Conservation (phyloP, 306 rosid genomes). For the Lathyrus oleraceus region DNA sequence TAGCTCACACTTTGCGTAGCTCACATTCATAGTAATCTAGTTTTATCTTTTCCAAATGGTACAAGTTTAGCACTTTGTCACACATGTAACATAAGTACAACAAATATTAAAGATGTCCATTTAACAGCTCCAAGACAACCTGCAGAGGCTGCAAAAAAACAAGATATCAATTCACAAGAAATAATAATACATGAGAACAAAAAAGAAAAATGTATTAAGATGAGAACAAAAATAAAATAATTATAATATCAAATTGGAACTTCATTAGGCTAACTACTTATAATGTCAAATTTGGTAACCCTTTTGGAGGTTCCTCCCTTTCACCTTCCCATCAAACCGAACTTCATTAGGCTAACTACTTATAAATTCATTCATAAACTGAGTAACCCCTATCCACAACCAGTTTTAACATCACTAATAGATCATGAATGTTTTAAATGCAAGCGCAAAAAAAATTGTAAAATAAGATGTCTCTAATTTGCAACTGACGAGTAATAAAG, state of each 20-base stretch:
- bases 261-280: no score
- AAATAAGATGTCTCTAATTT: neutral
- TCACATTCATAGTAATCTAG: conserved; percentile 52
- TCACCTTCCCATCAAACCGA: conserved; percentile 13
- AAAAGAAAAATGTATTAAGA: neutral
- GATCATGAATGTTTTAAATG: conserved; percentile 1
- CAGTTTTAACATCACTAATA: neutral
- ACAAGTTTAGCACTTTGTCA: conserved; percentile 46
- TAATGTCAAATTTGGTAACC: neutral
- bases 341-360: conserved; percentile 20
- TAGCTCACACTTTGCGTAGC: conserved; percentile 60
- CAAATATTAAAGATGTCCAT: conserved; percentile 47
- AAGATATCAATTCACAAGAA: conserved; percentile 9
- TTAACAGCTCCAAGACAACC: conserved; percentile 38
- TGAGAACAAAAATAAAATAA: neutral
- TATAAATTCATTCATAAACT: conserved; percentile 10
- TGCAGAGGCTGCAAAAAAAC: conserved; percentile 64
- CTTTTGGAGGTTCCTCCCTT: conserved; percentile 5
- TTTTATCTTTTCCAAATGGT: conserved; percentile 42
- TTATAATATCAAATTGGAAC: neutral
- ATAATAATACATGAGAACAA: neutral
- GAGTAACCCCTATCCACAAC: neutral
- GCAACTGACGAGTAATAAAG: neutral
- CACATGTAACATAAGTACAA: conserved; percentile 48
- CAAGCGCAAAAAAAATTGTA: neutral